phyloP scores from a whole-genome alignment of 108 stramenopile species.

The Fragilaria crotonensis region DNA sequence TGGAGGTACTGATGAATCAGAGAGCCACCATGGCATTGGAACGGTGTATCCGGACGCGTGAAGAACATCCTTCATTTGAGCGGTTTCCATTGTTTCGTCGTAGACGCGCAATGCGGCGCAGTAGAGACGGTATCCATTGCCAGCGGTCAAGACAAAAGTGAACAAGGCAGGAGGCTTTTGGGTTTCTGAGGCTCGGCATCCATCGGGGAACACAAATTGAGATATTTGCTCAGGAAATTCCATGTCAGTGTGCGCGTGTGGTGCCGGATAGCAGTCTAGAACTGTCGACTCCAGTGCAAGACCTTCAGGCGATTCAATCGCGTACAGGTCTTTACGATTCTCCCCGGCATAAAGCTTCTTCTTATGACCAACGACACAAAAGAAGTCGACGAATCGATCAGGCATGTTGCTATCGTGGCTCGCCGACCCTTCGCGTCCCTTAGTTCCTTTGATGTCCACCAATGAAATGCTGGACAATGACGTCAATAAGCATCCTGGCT shows the following conservation, averaged over 20 bases:
- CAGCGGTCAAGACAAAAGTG: constrained; percentile 71
- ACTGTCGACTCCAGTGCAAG: constrained; percentile 46
- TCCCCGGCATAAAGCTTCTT: constrained; percentile 19
- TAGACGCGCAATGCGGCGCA: constrained; percentile 64
- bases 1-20: constrained; percentile 5
- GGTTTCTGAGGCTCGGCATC: constrained; percentile 29
- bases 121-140: constrained; percentile 55
- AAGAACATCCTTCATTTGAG: constrained; percentile 17
- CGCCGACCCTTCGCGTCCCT: not conserved
- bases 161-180: constrained; percentile 56
- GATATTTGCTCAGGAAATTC: constrained; percentile 64
- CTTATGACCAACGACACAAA: constrained; percentile 45
- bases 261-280: constrained; percentile 59
- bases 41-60: constrained; percentile 29
- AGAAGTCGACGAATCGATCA: constrained; percentile 54
- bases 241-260: constrained; percentile 34
- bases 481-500: not conserved
- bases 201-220: constrained; percentile 69
- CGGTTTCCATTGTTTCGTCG: constrained; percentile 40
- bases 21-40: constrained; percentile 9
- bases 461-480: not conserved
- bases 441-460: not conserved
- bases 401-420: not conserved
- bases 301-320: constrained; percentile 24
- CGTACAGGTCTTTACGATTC: constrained; percentile 14